A percentile compares a stretch with the other conserved stretches of the same genome.
Evolutionary conservation across 495 filamentous ascomycete genomes (phyloP).

Genomic region (Talaromyces borbonicus): DNA sequence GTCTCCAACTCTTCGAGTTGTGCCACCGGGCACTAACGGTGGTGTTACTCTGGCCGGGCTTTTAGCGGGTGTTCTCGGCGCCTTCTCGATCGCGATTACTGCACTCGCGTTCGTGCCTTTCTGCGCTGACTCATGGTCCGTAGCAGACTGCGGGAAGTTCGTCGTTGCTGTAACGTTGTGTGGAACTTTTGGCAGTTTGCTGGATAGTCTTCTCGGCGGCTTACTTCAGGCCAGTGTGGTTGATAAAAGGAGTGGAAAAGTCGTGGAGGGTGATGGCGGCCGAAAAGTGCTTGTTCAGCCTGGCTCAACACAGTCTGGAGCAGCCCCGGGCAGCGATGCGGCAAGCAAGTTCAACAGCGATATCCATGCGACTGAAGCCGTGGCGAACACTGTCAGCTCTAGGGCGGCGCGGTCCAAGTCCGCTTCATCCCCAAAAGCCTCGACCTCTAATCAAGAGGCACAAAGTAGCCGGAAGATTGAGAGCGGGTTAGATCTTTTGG

Average conservation of each 20-base stretch:
- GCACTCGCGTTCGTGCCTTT: conserved; percentile 60
- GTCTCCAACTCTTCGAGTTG: conserved; percentile 58
- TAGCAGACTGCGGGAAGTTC: conserved; percentile 42
- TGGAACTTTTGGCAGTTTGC: conserved; percentile 66
- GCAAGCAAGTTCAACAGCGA: conserved; percentile 4
- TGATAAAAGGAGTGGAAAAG: conserved; percentile 70
- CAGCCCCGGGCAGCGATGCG: conserved; percentile 4
- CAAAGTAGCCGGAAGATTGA: conserved; percentile 63
- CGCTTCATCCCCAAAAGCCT: conserved; percentile 8
- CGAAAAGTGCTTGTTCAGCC: conserved; percentile 52
- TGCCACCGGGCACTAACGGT: conserved; percentile 87
- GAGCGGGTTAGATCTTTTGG: conserved; percentile 65
- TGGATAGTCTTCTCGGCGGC: conserved; percentile 83
- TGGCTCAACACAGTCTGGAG: conserved; percentile 13
- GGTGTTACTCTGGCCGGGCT: conserved; percentile 71
- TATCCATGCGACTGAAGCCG: conserved; percentile 18
- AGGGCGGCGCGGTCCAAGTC: conserved; percentile 16
- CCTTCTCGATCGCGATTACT: conserved; percentile 58
- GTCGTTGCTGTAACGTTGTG: conserved; percentile 54
- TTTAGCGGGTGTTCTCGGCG: conserved; percentile 62
- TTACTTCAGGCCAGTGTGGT: conserved; percentile 79
- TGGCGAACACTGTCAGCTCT: conserved; percentile 24
- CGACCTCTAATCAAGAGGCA: conserved; percentile 25
- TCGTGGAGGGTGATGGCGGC: conserved; percentile 83
- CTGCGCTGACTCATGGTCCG: conserved; percentile 44